A percentile compares a stretch with the other conserved stretches of the same genome.
These are phyloP conservation scores for Silene uniflora DNA, from an alignment of 148 eudicot genomes.

Conservation along the genomic window DNA sequence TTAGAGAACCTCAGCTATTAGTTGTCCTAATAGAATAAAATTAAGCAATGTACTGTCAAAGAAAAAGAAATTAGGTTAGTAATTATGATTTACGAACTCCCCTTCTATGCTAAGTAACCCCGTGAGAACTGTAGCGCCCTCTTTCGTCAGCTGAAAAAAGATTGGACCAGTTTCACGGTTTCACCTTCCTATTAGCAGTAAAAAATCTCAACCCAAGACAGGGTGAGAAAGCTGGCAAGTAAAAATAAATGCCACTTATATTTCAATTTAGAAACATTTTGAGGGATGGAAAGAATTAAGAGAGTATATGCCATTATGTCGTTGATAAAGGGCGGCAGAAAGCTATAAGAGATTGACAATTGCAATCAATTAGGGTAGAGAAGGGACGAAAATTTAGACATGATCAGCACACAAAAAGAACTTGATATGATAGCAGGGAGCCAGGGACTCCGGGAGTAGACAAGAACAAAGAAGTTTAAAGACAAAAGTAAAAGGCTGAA, in stretches of 20 bases:
- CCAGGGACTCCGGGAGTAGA: background rate
- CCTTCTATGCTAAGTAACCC: background rate
- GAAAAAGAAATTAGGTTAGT: background rate
- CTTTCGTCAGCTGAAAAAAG: background rate
- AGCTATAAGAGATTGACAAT: background rate
- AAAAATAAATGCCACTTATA: background rate
- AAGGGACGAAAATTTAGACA: background rate
- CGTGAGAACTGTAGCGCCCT: background rate
- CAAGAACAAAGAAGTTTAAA: background rate
- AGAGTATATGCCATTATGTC: background rate
- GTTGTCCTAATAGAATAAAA: background rate
- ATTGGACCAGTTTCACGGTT: background rate
- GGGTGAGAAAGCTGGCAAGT: background rate
- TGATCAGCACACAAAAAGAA: background rate
- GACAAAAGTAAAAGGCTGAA: background rate
- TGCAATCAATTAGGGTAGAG: background rate
- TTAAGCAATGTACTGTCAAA: background rate
- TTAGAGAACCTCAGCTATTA: background rate
- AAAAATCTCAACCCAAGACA: background rate
- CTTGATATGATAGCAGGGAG: background rate
- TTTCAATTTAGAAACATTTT: background rate
- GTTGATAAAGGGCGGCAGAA: background rate
- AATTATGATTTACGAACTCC: background rate
- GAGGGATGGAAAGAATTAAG: background rate
- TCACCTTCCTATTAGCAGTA: background rate